A percentile compares a stretch with the other conserved stretches of the same genome.
Evolutionary conservation across 1,284 basidiomycete species (phyloP).

Genomic region (Puccinia horiana): DNA sequence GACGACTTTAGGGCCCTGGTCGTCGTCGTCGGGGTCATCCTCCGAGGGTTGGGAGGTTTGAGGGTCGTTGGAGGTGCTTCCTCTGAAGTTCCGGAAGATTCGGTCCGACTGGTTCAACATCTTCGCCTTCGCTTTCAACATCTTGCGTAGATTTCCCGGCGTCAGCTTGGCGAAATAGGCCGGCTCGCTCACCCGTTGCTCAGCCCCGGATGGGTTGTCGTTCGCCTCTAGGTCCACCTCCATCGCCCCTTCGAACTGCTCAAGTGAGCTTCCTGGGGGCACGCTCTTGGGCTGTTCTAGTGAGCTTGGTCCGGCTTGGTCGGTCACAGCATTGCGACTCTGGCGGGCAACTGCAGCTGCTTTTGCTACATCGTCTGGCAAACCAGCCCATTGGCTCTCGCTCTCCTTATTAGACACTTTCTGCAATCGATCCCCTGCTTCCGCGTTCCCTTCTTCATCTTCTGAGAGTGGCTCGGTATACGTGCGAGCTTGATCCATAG

Average conservation of each 20-base stretch:
- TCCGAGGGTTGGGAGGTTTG: background rate
- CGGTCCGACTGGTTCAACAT: conserved; percentile 27
- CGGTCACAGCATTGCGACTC: conserved; percentile 56
- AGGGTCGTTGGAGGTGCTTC: background rate
- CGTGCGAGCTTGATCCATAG: conserved; percentile 60
- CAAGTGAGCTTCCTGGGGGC: conserved; percentile 16
- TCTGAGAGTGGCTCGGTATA: conserved; percentile 87
- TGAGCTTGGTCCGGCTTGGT: conserved; percentile 60
- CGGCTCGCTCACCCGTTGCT: conserved; percentile 58
- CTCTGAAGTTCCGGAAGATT: conserved; percentile 58
- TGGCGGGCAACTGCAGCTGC: conserved; percentile 76
- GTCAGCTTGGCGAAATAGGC: conserved; percentile 81
- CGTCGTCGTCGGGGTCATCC: conserved; percentile 60
- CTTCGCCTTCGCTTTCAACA: conserved; percentile 54
- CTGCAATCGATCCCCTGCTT: conserved; percentile 64
- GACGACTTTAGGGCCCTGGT: conserved; percentile 57
- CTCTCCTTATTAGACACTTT: conserved; percentile 69
- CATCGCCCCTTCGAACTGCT: conserved; percentile 57
- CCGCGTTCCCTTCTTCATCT: conserved; percentile 75
- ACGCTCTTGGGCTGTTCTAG: conserved; percentile 52
- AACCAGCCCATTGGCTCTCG: conserved; percentile 74
- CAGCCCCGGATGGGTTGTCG: conserved; percentile 53
- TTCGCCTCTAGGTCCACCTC: conserved; percentile 60
- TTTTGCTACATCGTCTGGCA: conserved; percentile 71
- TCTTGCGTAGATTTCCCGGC: conserved; percentile 60